Evolutionary conservation across 2,329 filamentous ascomycete species (phyloP).

Genomic region (Sclerotinia glacialis): DNA sequence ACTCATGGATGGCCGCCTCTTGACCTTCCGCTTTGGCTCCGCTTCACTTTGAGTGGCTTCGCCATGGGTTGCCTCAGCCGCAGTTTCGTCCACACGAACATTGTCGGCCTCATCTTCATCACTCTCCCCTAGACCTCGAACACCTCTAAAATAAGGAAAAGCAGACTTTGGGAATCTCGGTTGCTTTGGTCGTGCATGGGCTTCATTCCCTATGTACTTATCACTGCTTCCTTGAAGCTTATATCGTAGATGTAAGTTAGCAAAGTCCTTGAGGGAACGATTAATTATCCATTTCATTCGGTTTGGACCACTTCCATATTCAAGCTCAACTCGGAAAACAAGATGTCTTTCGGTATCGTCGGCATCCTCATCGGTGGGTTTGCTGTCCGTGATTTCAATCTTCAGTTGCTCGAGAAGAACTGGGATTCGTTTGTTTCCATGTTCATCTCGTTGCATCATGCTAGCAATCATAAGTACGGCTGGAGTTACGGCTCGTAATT

Average conservation of each 20-base stretch:
- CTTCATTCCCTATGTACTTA: slow-evolving; percentile 67
- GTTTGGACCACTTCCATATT: slow-evolving; percentile 93
- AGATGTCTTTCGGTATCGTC: slow-evolving; percentile 65
- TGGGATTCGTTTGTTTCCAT: slow-evolving; percentile 90
- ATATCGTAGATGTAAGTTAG: slow-evolving; percentile 91
- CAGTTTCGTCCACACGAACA: slow-evolving; percentile 45
- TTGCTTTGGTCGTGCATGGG: slow-evolving; percentile 70
- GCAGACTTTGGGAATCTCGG: slow-evolving; percentile 87
- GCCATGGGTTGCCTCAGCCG: slow-evolving; percentile 63
- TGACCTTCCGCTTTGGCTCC: slow-evolving; percentile 52
- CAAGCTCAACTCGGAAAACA: slow-evolving; percentile 85
- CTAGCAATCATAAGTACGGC: slow-evolving; percentile 92
- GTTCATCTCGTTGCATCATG: slow-evolving; percentile 96
- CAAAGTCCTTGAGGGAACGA: slow-evolving; percentile 82
- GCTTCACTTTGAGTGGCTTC: slow-evolving; percentile 69
- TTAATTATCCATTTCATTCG: slow-evolving; percentile 96
- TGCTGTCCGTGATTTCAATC: slow-evolving; percentile 78
- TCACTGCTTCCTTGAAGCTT: slow-evolving; percentile 82
- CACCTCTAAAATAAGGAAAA: slow-evolving; percentile 83
- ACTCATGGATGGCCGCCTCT: slow-evolving; percentile 50
- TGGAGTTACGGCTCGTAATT: slow-evolving; percentile 86
- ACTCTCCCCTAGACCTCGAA: slow-evolving; percentile 73
- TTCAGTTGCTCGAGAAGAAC: slow-evolving; percentile 94
- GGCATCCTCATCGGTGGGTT: slow-evolving; percentile 55
- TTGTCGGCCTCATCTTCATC: slow-evolving; percentile 60